phyloP scores from a whole-genome alignment of 371 early-diverging fungal species.

The Apophysomyces sp. region DNA sequence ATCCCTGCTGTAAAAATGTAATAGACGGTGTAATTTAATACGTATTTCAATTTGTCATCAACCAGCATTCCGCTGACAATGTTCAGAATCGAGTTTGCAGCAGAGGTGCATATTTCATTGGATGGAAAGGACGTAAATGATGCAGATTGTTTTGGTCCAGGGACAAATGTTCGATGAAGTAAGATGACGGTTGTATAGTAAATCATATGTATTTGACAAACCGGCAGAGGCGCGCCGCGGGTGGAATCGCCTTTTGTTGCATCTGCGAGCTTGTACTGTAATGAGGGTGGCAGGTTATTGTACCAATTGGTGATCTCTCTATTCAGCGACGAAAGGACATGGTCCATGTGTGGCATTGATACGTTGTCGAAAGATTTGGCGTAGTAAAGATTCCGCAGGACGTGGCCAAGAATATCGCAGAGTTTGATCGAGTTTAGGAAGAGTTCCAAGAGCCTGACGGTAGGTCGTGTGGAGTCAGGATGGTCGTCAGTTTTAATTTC shows the following conservation, averaged over 20 bases:
- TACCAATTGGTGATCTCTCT: constrained; percentile 46
- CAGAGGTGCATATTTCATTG: constrained; percentile 39
- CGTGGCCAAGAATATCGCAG: constrained; percentile 44
- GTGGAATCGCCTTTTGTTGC: background rate
- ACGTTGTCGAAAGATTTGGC: constrained; percentile 34
- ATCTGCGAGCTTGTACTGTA: constrained; percentile 34
- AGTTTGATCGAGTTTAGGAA: constrained; percentile 39
- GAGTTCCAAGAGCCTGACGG: constrained; percentile 26
- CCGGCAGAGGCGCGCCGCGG: constrained; percentile 17
- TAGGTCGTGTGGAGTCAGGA: constrained; percentile 14
- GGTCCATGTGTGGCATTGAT: constrained; percentile 25
- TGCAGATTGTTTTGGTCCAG: constrained; percentile 23
- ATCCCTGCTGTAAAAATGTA: constrained; percentile 23
- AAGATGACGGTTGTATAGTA: constrained; percentile 44
- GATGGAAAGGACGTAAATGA: constrained; percentile 37
- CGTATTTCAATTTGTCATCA: constrained; percentile 12
- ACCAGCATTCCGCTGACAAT: constrained; percentile 28
- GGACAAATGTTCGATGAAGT: constrained; percentile 45
- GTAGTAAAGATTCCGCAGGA: constrained; percentile 46
- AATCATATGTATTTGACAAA: constrained; percentile 47
- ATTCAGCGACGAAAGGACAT: constrained; percentile 37
- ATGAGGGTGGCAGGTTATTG: constrained; percentile 34
- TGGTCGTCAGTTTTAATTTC: constrained; percentile 9
- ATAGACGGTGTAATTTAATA: constrained; percentile 18
- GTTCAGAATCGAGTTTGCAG: constrained; percentile 37